Percentiles rank a stretch among this genome's conserved stretches.
Evolutionary conservation across 345 rosid species (phyloP).

Genomic region (Pistacia vera): DNA sequence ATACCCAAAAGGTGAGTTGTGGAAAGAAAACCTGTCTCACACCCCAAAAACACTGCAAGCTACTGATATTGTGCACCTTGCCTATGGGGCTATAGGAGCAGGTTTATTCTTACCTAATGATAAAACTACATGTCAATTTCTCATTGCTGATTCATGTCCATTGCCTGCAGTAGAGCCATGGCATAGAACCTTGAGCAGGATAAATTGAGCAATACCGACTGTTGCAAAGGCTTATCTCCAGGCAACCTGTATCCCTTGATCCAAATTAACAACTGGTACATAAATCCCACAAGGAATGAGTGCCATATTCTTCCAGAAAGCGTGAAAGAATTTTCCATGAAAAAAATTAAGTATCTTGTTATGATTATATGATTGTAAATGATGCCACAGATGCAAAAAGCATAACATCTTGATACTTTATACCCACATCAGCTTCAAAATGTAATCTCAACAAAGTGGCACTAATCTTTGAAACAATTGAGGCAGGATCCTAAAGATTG

Average conservation of each 20-base stretch:
- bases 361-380: background rate
- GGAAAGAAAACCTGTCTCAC: background rate
- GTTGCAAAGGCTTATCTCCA: constrained; percentile 11
- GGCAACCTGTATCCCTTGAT: background rate
- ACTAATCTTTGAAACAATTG: constrained; percentile 7
- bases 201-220: background rate
- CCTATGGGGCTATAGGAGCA: background rate
- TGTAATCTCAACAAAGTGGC: constrained; percentile 1
- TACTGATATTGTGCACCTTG: background rate
- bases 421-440: constrained; percentile 1
- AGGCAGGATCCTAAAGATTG: constrained; percentile 9
- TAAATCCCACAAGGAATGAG: constrained; percentile 8
- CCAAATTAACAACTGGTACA: background rate
- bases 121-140: background rate
- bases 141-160: background rate
- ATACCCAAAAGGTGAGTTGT: background rate
- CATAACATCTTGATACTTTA: constrained; percentile 5
- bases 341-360: background rate
- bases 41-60: background rate
- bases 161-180: background rate
- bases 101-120: background rate
- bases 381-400: constrained; percentile 3
- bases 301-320: background rate
- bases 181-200: constrained; percentile 1
- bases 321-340: background rate